Percentiles rank a stretch among this genome's conserved stretches.
These are phyloP conservation scores for Starmera dryadoides DNA, from an alignment of 805 yeast species.

Conservation along the genomic window DNA sequence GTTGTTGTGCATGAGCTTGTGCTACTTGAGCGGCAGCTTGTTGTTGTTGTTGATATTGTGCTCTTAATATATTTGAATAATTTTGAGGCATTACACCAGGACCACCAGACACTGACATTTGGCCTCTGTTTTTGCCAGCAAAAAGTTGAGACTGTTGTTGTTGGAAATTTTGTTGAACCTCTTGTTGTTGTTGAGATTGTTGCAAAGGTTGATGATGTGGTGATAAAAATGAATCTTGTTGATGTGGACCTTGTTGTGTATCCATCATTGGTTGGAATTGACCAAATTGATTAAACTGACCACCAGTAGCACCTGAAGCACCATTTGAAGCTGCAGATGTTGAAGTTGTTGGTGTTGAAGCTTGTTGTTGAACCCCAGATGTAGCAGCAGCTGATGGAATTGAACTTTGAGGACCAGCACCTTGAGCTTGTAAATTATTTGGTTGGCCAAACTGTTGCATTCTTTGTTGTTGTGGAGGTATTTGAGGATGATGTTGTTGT, in stretches of 20 bases:
- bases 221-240: slow-evolving; percentile 3
- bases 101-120: not conserved
- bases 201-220: slow-evolving; percentile 16
- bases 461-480: slow-evolving; percentile 14
- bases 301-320: not conserved
- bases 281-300: not conserved
- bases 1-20: not conserved
- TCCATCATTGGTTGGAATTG: slow-evolving; percentile 1
- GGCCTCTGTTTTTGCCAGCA: slow-evolving; percentile 15
- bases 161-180: slow-evolving; percentile 18
- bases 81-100: slow-evolving; percentile 12
- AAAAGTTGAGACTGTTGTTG: slow-evolving; percentile 21
- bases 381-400: too few relatives aligned
- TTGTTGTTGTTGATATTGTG: slow-evolving; percentile 20
- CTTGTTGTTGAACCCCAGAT: not conserved
- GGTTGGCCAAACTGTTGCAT: slow-evolving; percentile 25
- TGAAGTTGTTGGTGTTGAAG: not conserved
- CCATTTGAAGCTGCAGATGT: not conserved
- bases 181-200: slow-evolving; percentile 20
- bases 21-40: slow-evolving; percentile 8
- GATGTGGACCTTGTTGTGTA: slow-evolving; percentile 3
- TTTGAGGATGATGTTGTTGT: slow-evolving; percentile 6
- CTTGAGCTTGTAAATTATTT: slow-evolving; percentile 2
- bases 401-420: not conserved
- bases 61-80: slow-evolving; percentile 19